Conservation (phyloP, 306 rosid genomes). For the Lagenaria siceraria region DNA sequence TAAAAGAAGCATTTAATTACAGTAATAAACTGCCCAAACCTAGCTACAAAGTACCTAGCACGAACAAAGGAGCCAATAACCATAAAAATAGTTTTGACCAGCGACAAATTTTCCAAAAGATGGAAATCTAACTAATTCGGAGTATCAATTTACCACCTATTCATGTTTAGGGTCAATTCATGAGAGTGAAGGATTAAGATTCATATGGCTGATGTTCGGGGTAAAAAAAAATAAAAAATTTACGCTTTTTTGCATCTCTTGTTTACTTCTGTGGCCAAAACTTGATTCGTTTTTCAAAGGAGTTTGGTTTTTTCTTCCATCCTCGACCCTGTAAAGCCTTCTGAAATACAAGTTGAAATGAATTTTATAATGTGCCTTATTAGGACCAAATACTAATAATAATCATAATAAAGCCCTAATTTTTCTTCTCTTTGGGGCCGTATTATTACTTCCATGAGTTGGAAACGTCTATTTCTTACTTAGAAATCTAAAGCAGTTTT, state of each 20-base stretch:
- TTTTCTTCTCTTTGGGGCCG: background rate
- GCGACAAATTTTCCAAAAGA: background rate
- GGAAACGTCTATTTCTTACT: background rate
- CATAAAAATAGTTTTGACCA: background rate
- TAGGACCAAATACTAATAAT: background rate
- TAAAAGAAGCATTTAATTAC: background rate
- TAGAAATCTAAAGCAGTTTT: background rate
- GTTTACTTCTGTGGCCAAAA: background rate
- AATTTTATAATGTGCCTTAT: background rate
- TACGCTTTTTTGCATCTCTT: background rate
- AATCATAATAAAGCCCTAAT: background rate
- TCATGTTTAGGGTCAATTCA: background rate
- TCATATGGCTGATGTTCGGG: background rate
- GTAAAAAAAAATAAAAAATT: background rate
- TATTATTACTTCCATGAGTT: background rate
- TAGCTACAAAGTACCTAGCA: background rate
- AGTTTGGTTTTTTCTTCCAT: background rate
- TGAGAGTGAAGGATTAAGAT: background rate
- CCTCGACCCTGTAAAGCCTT: background rate
- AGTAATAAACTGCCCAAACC: background rate
- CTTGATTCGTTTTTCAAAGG: background rate
- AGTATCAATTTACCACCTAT: background rate
- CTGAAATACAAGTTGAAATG: background rate
- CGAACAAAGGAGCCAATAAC: background rate
- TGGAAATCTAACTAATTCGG: background rate